These are phyloP conservation scores for Ceratobasidium sp. DNA, from an alignment of 1,284 basidiomycete species.

Conservation along the genomic window DNA sequence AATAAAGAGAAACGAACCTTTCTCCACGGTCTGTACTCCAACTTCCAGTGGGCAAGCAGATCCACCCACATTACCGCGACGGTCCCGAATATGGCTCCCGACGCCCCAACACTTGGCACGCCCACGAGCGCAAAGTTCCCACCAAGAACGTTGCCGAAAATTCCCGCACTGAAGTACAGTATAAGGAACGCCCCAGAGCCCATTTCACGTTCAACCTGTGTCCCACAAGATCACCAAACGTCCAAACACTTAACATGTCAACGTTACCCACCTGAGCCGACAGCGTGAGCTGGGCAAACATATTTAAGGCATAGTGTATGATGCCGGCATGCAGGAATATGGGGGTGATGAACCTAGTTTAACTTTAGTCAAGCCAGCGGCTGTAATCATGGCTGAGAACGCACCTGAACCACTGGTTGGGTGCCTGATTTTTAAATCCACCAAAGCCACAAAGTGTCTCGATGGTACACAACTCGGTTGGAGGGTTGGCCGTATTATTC, in stretches of 20 bases:
- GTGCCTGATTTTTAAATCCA: constrained; percentile 75
- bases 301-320: constrained; percentile 88
- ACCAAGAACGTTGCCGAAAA: constrained; percentile 91
- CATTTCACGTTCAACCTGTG: constrained; percentile 86
- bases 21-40: constrained; percentile 81
- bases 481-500: constrained; percentile 82
- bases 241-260: neutral
- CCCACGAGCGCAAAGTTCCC: constrained; percentile 93
- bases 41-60: constrained; percentile 91
- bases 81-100: constrained; percentile 94
- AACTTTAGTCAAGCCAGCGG: constrained; percentile 29
- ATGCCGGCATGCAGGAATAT: constrained; percentile 95
- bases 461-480: constrained; percentile 77
- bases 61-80: constrained; percentile 87
- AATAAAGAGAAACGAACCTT: constrained; percentile 58
- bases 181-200: constrained; percentile 85
- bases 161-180: constrained; percentile 89
- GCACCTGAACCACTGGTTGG: constrained; percentile 89
- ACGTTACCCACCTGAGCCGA: constrained; percentile 75
- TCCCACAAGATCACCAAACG: constrained; percentile 25
- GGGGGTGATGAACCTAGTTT: constrained; percentile 79
- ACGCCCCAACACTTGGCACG: constrained; percentile 92
- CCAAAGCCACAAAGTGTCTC: constrained; percentile 91
- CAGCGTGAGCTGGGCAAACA: constrained; percentile 86
- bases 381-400: constrained; percentile 49